These are phyloP conservation scores for Megacollybia marginata DNA, from an alignment of 768 basidiomycete species.

Conservation along the genomic window DNA sequence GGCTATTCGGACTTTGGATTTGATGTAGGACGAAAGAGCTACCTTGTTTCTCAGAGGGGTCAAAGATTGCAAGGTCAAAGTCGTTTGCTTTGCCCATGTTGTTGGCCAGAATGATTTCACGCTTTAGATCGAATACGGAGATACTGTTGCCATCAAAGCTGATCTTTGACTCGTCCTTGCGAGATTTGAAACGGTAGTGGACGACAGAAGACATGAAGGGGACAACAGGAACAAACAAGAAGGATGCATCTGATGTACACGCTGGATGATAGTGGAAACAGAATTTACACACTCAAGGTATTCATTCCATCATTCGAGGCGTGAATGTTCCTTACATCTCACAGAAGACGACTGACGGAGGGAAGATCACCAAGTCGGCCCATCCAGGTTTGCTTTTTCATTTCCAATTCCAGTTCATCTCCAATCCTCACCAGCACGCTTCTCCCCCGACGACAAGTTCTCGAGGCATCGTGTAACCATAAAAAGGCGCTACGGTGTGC, in stretches of 20 bases:
- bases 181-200: conserved; percentile 96
- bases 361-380: conserved; percentile 88
- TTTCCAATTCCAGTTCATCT: background rate
- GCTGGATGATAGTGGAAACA: conserved; percentile 64
- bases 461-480: conserved; percentile 95
- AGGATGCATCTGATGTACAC: conserved; percentile 98
- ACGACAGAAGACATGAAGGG: conserved; percentile 79
- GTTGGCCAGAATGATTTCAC: conserved; percentile 95
- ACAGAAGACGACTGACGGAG: conserved; percentile 79
- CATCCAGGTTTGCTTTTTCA: conserved; percentile 69
- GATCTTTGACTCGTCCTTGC: conserved; percentile 90
- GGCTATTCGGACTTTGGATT: background rate
- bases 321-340: background rate
- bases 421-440: no score
- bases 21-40: background rate
- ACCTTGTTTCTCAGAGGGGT: conserved; percentile 88
- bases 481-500: conserved; percentile 86
- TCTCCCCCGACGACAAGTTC: conserved; percentile 99
- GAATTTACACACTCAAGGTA: conserved; percentile 92
- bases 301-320: conserved; percentile 9
- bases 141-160: conserved; percentile 98
- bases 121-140: conserved; percentile 98
- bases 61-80: conserved; percentile 88
- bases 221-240: conserved; percentile 7
- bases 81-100: conserved; percentile 95